phyloP scores from a whole-genome alignment of 2,329 filamentous ascomycete genomes.

The Exophiala calicioides region DNA sequence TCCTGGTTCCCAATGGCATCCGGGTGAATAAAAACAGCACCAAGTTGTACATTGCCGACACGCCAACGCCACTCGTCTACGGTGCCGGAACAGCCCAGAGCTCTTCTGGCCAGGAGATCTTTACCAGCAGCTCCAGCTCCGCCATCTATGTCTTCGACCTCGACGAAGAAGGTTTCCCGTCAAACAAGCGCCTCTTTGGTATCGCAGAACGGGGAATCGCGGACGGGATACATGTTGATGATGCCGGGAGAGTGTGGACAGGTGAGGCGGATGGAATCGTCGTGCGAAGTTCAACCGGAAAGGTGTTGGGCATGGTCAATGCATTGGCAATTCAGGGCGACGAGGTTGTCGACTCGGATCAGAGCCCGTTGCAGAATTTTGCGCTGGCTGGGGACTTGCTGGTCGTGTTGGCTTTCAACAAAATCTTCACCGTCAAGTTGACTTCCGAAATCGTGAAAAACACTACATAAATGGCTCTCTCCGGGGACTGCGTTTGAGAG shows the following conservation, averaged over 20 bases:
- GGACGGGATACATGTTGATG: slow-evolving; percentile 4
- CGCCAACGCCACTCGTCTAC: not conserved
- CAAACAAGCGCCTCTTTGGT: not conserved
- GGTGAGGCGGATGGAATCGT: slow-evolving; percentile 4
- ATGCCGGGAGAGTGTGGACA: slow-evolving; percentile 1
- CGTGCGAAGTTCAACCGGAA: not conserved
- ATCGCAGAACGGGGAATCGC: not conserved
- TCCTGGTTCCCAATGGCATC: slow-evolving; percentile 2
- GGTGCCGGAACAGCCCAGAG: too few species aligned
- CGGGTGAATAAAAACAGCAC: not conserved
- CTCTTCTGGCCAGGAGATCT: too few species aligned
- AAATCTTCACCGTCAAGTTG: too few species aligned
- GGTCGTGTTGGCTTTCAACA: not conserved
- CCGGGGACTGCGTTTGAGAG: too few species aligned
- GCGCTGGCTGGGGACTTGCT: not conserved
- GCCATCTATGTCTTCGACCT: slow-evolving; percentile 1
- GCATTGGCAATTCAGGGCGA: not conserved
- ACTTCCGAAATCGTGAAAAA: too few species aligned
- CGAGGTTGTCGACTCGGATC: too few species aligned
- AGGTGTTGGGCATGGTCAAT: slow-evolving; percentile 2
- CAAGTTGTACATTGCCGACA: slow-evolving; percentile 1
- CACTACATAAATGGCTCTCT: too few species aligned
- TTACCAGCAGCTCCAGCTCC: not conserved
- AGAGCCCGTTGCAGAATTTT: not conserved
- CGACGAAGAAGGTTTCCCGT: not conserved